A percentile compares a stretch with the other conserved stretches of the same genome.
Evolutionary conservation across 495 filamentous ascomycete genomes (phyloP).

Genomic region (Terfezia boudieri): DNA sequence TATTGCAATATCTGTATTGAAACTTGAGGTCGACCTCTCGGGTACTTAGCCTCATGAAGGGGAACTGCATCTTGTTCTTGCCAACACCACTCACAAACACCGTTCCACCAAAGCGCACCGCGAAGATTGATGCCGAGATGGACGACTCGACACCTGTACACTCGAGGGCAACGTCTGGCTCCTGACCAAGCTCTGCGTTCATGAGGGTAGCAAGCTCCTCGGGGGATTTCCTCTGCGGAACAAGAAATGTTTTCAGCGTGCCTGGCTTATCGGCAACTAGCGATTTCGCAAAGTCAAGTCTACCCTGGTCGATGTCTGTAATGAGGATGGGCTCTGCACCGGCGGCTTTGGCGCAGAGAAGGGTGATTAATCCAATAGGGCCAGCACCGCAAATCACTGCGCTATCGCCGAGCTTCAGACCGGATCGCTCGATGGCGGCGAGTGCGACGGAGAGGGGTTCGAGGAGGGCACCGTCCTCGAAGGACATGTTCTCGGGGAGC

Average conservation of each 20-base stretch:
- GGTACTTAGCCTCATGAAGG: conserved; percentile 77
- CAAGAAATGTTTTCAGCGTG: conserved; percentile 51
- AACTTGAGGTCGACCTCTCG: conserved; percentile 85
- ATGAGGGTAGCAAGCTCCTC: conserved; percentile 48
- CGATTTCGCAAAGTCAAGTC: conserved; percentile 60
- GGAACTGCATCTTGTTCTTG: conserved; percentile 80
- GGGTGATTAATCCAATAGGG: conserved; percentile 68
- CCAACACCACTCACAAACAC: conserved; percentile 87
- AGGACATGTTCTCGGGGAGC: conserved; percentile 64
- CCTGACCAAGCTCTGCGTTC: conserved; percentile 40
- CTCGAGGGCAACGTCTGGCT: conserved; percentile 59
- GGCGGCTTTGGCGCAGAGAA: conserved; percentile 60
- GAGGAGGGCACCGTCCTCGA: conserved; percentile 65
- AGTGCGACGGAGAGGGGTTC: conserved; percentile 74
- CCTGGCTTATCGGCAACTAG: conserved; percentile 33
- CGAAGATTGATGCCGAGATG: conserved; percentile 64
- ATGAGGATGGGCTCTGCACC: conserved; percentile 73
- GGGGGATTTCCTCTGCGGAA: conserved; percentile 38
- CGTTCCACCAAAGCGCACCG: conserved; percentile 77
- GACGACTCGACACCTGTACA: conserved; percentile 86
- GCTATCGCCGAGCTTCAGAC: conserved; percentile 58
- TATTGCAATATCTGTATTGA: conserved; percentile 89
- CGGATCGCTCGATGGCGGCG: conserved; percentile 58
- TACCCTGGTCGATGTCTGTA: conserved; percentile 75
- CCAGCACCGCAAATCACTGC: conserved; percentile 75